Evolutionary conservation across 2,329 filamentous ascomycete genomes (phyloP), one percentile per base, ranked within the genome.

Genomic region (Emmonsia crescens): DNA sequence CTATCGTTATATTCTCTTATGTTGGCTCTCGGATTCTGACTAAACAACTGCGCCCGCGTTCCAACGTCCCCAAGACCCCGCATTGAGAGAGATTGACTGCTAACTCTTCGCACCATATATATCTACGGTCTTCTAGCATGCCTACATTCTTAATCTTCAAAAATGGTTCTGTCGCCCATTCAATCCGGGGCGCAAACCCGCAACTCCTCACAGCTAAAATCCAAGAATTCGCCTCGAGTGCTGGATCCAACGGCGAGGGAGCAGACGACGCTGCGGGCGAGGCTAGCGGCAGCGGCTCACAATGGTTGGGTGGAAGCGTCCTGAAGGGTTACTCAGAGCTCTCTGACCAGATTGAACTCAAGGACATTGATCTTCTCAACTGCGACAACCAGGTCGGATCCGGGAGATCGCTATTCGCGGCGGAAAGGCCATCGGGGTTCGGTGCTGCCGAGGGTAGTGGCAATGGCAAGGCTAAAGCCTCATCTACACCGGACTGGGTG

Each of bases 101-200:
- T 57, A 57, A 36, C 40, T 29, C 27, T 46, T 16, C 24, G 16
- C 14, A 9, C 6, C 10, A 48, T 52, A n/a, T 29, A 9, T 31
- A 33, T 33, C 16, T 48, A 31, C 16, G 38, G 14, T 40, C 10
- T 40, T 31, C 21, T 63, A 83, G 82, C 66, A 92, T 93, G 72
- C 94, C 94, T 9, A 96, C 92, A n/a, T 96, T 97, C 75, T 83
- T 97, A 71, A 82, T 96, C 69, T 95, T 90, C 79, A 87, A 88
- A 68, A 82, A 88, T 71, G 87, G 86, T 67, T 80, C 84, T 65
- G 78, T 85, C 61, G 82, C 85, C 55, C 83, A 88, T 59, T 87
- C 84, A 69, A 83, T 94, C 63, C 81, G 84, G 71, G 92, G 91
- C 52, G 89, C 89, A 57, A 85, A 96, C 72, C 82, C 84, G 16